Base-by-base conservation (phyloP, 2,329 filamentous ascomycete species). In the Exserohilum rostratum region DNA sequence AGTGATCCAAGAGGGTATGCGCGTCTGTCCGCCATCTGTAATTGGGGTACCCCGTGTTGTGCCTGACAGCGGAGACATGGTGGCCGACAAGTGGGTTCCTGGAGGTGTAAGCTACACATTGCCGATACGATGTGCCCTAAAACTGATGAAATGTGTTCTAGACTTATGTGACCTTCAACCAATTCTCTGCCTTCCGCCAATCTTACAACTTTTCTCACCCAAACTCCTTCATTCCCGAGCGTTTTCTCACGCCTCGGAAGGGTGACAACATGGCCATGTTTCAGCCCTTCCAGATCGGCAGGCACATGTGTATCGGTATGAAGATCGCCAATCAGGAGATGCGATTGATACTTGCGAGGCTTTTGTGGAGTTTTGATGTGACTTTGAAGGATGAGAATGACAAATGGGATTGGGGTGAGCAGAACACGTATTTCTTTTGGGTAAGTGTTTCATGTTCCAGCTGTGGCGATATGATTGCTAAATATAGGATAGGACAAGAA, bases 301-400 rank as follows among this genome's bases (percentile, higher is more conserved):
- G 69, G 17, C 60, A 71, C 33, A 60, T 48, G 7, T 74, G 71
- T 35, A 58, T 72, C 6, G 71, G 71, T 0, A 49, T 62, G 54
- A 65, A 61, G 12, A 18, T 69, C 12, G 72, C 73, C 0, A 73
- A 69, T 38, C 65, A 60, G 1, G 69, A 73, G 44, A 71, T 74
- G 67, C 60, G 69, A 3, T 38, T 79, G 2, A 72, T 77, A 2
- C 53, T 80, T 17, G 68, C 77, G 3, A 75, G 74, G 51, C 34
- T 79, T 29, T 29, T 79, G 3, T 79, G 66, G 62, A 64, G 66
- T 1, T 80, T 79, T 50, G 75, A 80, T 59, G 11, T 70, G 1
- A 22, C 3, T 3, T 12, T 62, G 15, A 58, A 37, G 7, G 50
- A 66, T 29, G 42, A 55, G 22, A 18, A 33, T 0, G 56, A 61